These are phyloP conservation scores for Coemansia reversa DNA, from an alignment of 192 early-diverging fungal genomes.

Conservation along the genomic window DNA sequence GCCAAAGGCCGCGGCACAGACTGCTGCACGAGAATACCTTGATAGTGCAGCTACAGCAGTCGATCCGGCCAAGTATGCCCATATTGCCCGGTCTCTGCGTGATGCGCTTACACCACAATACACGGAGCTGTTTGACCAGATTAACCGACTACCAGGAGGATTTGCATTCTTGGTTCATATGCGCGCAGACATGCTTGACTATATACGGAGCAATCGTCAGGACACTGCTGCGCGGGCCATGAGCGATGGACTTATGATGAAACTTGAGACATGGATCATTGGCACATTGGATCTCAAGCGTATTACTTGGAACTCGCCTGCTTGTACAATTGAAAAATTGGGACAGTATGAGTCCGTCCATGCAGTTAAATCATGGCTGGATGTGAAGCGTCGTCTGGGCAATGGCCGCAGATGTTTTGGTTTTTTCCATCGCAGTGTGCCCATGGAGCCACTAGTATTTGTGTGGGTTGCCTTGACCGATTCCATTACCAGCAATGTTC, in stretches of 20 bases:
- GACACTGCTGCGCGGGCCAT: slow-evolving; percentile 58
- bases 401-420: slow-evolving; percentile 78
- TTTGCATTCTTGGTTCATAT: slow-evolving; percentile 78
- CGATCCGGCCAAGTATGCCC: slow-evolving; percentile 24
- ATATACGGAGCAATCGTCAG: slow-evolving; percentile 28
- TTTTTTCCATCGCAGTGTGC: slow-evolving; percentile 76
- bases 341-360: slow-evolving; percentile 87
- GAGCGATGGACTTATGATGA: slow-evolving; percentile 64
- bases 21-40: slow-evolving; percentile 22
- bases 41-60: slow-evolving; percentile 2
- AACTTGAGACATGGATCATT: slow-evolving; percentile 76
- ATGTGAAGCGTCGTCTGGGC: slow-evolving; percentile 76
- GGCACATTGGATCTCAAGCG: slow-evolving; percentile 75
- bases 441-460: slow-evolving; percentile 85
- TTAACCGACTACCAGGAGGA: slow-evolving; percentile 75
- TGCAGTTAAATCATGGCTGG: slow-evolving; percentile 74
- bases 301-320: slow-evolving; percentile 81
- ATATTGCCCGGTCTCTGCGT: slow-evolving; percentile 60
- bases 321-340: slow-evolving; percentile 79
- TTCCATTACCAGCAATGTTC: slow-evolving; percentile 64
- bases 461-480: slow-evolving; percentile 80
- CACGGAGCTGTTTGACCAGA: slow-evolving; percentile 72
- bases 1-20: slow-evolving; percentile 53
- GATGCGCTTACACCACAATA: slow-evolving; percentile 67
- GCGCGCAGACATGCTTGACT: slow-evolving; percentile 69